Conservation (phyloP, 1,284 basidiomycete genomes). For the Trametes pubescens region DNA sequence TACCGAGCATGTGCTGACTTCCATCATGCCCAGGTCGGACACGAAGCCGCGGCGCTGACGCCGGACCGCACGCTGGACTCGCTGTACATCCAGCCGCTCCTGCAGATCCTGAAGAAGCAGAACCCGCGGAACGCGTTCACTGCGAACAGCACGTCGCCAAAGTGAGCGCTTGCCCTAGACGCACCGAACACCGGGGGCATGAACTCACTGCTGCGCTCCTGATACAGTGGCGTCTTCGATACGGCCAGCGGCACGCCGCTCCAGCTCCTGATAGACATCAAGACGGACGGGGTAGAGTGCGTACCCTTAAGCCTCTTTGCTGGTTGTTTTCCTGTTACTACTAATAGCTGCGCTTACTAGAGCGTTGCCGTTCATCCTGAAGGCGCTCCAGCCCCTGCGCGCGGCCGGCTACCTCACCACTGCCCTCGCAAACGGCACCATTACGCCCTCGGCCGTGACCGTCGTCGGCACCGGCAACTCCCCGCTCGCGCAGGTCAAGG, state of each 20-base stretch:
- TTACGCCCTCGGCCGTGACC: slow-evolving; percentile 50
- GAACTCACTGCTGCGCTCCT: neutral
- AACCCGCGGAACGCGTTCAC: slow-evolving; percentile 55
- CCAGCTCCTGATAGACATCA: slow-evolving; percentile 61
- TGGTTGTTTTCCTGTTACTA: neutral
- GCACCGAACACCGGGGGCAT: neutral
- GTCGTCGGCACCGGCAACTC: slow-evolving; percentile 64
- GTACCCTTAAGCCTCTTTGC: slow-evolving; percentile 13
- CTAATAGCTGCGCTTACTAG: slow-evolving; percentile 40
- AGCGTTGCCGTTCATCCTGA: slow-evolving; percentile 54
- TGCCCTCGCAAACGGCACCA: slow-evolving; percentile 51
- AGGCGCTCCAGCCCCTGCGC: slow-evolving; percentile 57
- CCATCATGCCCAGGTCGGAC: slow-evolving; percentile 50
- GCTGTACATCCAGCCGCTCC: slow-evolving; percentile 57
- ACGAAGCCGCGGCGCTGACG: slow-evolving; percentile 50
- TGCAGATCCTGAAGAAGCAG: slow-evolving; percentile 50
- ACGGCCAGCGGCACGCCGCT: slow-evolving; percentile 51
- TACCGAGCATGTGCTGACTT: neutral
- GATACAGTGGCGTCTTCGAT: slow-evolving; percentile 56
- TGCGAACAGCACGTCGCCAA: slow-evolving; percentile 47
- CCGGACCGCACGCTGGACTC: slow-evolving; percentile 49
- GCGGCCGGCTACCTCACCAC: slow-evolving; percentile 56
- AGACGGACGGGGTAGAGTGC: slow-evolving; percentile 58
- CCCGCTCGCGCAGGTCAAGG: slow-evolving; percentile 57
- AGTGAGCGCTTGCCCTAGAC: slow-evolving; percentile 45